Evolutionary conservation across 441 rosid genomes (phyloP), one percentile per base, ranked within the genome.

Genomic region (Pelargonium cotyledonis): DNA sequence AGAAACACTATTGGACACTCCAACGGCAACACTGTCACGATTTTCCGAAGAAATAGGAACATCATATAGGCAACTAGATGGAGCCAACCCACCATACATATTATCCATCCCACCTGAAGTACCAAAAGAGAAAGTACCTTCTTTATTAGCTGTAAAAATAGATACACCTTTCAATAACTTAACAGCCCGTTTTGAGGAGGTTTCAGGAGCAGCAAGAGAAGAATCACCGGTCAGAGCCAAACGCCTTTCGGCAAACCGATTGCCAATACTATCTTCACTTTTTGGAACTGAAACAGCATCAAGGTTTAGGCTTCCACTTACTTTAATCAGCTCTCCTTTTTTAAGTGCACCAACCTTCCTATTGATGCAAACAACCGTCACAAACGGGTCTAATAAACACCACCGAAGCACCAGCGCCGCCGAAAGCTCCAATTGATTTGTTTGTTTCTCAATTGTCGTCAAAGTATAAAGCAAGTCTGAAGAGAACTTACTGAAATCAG

Each of bases 331-430:
- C 65, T 76, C 84, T 73, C 97, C 97, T 75, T 83, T 94, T 81
- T 89, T 94, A 74, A 94, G 81, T 23, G 80, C 79, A 66, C 89
- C 89, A 72, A 91, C 76, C 86, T 89, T 89, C 83, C 85, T 88
- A 65, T 84, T 78, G 76, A 89, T 78, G 76, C 84, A 88, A 63
- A 86, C 84, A 75, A 73, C 92, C 72, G 78, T 84, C 71, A 94
- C 95, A 84, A 89, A 94, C 73, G 99, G 99, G 77, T 94, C 95
- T 73, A 94, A 82, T 55, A 85, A 70, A 76, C 77, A 81, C 99
- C 99, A 94, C 62, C 69, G 74, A 77, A 73, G 84, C 70, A 88
- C 89, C 78, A 88, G 80, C 38, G 77, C 75, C 72, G 69, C 67
- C 18, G 67, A 75, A 75, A 73, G 74, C 73, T 79, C 80, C 66